Evolutionary conservation across 2,329 filamentous ascomycete species (phyloP), one percentile per base, ranked within the genome.

Genomic region (Albophoma yamanashiensis): DNA sequence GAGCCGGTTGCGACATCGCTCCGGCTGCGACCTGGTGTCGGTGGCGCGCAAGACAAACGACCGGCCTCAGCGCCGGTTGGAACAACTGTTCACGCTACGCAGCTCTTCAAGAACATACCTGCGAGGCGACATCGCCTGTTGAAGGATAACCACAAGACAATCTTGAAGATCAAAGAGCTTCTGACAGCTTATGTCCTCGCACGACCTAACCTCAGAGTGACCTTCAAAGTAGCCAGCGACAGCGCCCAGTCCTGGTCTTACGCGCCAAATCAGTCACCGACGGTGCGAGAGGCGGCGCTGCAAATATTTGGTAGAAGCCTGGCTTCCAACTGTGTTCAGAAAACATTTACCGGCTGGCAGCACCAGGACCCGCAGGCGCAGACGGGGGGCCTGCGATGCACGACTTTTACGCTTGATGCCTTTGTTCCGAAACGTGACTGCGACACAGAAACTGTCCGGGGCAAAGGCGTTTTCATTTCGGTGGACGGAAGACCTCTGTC

Each of bases 401-500:
- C 55, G 7, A 45, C 52, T 34, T 62, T 83, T 58, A 66, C 73
- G 0, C 70, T 90, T 12, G 76, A 84, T 58, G 84, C 82, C 1
- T 80, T 86, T 57, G 66, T 91, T 0, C 84, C 87, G 0, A 80
- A 71, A 39, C 73, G 75, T 4, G 74, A 77, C 59, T 79, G 81
- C 22, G 73, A 80, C 39, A 55, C 66, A 2, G 67, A 71, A 2
- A 77, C 72, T n/a, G 64, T 83, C 40, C 74, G 75, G 55, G 64
- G 66, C 7, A 79, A 75, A n/a, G 78, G 81, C 0, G 72, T 79
- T 5, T 91, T 86, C 68, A 73, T 92, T 39, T 89, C 87, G 0
- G 77, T 92, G 27, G 88, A 92, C 68, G 78, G 78, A 17, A 80
- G 89, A 22, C 89, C 89, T 4, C 74, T 92, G 17, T 80, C 82